Base-by-base conservation (phyloP, 257 asterid genomes). In the Cruciata laevipes region DNA sequence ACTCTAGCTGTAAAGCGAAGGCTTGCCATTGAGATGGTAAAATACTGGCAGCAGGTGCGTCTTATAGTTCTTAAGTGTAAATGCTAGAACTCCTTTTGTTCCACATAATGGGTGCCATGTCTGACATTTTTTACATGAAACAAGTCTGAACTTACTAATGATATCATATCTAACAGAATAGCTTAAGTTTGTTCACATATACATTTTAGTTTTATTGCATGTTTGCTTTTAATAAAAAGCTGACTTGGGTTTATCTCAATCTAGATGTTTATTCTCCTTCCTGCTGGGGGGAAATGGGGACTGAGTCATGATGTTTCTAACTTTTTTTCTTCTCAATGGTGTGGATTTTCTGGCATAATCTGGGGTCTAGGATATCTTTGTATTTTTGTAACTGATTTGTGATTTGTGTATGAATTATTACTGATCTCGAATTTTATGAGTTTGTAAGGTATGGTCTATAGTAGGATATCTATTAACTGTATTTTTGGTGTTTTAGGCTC, bases 1-100 rank as follows among this genome's bases (percentile, higher is more conserved):
- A 94, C 99, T n/a, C 79, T 90, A 38, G 99, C 99, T 38, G 99
- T 94, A 47, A 94, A 93, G 83, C 80, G 99, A 75, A 88, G 99
- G 76, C 96, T 94, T 76, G 95, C 99, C 32, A 90, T 97, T 74
- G 99, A 94, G 90, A 94, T 94, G 97, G 97, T 94, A 33, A 94
- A 94, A 82, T 94, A 85, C 75, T 94, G 97, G 96, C 99, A 90
- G 84, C 99, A 94, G 99, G 99, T 92, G 80, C 40, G 63, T 32
- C 33, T 20, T 53, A 23, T 51, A 8, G 57, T 12, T 11, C 52
- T 32, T 51, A 10, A 49, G 62, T 31, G 9, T 51, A 11, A 55
- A 31, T 66, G 30, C 2, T 66, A 21, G 25, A 33, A 52, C 55
- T 47, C 20, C 51, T 17, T 12, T 18, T 11, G 51, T 42, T 42